Evolutionary conservation across 805 yeast genomes (phyloP).

Genomic region (Candida saitoana): DNA sequence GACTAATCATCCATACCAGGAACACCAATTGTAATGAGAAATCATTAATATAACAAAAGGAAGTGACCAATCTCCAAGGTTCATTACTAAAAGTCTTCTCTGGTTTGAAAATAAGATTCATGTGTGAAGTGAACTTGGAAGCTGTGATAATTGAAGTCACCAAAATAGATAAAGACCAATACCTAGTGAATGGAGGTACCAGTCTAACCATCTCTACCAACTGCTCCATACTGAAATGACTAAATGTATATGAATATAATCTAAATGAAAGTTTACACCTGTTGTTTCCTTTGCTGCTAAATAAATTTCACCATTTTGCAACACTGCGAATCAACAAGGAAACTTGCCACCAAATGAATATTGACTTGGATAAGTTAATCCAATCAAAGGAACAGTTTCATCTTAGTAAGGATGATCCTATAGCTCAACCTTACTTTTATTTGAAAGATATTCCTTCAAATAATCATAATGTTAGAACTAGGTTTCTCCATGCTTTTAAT

Average conservation of each 20-base stretch:
- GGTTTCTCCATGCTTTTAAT: slow-evolving; percentile 32
- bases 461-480: slow-evolving; percentile 27
- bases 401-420: slow-evolving; percentile 2
- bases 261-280: too few species aligned
- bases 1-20: slow-evolving; percentile 15
- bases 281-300: background rate
- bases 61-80: slow-evolving; percentile 35
- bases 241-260: too few species aligned
- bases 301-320: background rate
- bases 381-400: slow-evolving; percentile 4
- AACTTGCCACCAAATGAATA: slow-evolving; percentile 2
- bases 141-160: slow-evolving; percentile 18
- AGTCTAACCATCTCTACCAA: background rate
- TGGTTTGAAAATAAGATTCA: slow-evolving; percentile 22
- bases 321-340: background rate
- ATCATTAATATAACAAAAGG: slow-evolving; percentile 31
- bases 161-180: slow-evolving; percentile 25
- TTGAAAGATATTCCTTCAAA: slow-evolving; percentile 30
- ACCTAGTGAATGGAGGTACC: slow-evolving; percentile 21
- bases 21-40: slow-evolving; percentile 20
- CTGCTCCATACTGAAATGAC: background rate
- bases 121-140: slow-evolving; percentile 15
- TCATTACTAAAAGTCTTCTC: slow-evolving; percentile 24
- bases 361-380: slow-evolving; percentile 7
- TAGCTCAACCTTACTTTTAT: slow-evolving; percentile 29